Evolutionary conservation across 2,329 filamentous ascomycete species (phyloP).

Genomic region (Ilyonectria sp.): DNA sequence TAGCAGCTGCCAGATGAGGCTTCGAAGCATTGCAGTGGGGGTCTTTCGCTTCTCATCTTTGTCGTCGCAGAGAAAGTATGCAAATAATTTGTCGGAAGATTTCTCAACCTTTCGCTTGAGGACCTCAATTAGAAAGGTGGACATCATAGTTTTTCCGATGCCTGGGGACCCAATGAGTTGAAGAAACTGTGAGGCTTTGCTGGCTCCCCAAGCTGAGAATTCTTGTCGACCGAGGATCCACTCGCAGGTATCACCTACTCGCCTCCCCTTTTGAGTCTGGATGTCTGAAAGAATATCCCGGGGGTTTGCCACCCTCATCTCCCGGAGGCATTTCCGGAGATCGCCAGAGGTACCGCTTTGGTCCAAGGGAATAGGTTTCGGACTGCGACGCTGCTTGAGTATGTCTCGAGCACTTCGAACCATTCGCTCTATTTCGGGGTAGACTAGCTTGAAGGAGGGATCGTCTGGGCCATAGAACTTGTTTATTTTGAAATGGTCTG

Average conservation of each 20-base stretch:
- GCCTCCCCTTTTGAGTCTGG: not conserved
- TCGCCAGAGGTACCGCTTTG: not conserved
- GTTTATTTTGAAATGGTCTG: slow-evolving; percentile 1
- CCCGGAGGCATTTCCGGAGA: not conserved
- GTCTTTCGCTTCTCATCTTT: slow-evolving; percentile 8
- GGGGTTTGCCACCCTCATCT: not conserved
- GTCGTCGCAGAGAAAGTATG: slow-evolving; percentile 23
- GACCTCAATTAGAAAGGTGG: slow-evolving; percentile 14
- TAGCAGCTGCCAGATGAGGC: slow-evolving; percentile 17
- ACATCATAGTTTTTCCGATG: slow-evolving; percentile 24
- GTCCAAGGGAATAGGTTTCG: not conserved
- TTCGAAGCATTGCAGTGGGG: slow-evolving; percentile 1
- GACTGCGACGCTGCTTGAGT: not conserved
- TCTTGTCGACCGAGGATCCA: not conserved
- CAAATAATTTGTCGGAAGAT: not conserved
- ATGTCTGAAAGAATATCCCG: not conserved
- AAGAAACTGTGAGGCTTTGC: not conserved
- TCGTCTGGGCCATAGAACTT: not conserved
- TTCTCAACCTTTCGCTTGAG: not conserved
- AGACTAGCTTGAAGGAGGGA: not conserved
- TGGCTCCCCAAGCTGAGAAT: not conserved
- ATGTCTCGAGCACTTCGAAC: not conserved
- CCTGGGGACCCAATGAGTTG: slow-evolving; percentile 7
- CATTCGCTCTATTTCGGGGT: slow-evolving; percentile 1
- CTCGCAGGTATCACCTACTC: not conserved